Conservation (phyloP, 805 yeast genomes). For the Barnettozyma californica region DNA sequence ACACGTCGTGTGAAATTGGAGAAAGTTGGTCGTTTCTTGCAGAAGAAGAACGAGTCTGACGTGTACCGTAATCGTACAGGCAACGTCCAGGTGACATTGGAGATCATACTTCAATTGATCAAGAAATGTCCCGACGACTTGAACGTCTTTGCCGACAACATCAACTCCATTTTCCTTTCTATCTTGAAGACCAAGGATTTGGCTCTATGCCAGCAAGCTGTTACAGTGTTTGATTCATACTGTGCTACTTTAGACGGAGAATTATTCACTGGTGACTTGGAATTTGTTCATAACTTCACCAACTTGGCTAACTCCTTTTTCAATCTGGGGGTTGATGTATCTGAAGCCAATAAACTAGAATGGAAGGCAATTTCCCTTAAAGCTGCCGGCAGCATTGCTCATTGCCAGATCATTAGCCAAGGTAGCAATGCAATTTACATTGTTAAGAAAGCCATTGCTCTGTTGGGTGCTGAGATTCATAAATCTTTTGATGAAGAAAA, state of each 20-base stretch:
- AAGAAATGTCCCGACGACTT: slow-evolving; percentile 76
- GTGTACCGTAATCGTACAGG: slow-evolving; percentile 61
- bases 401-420: slow-evolving; percentile 24
- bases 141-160: slow-evolving; percentile 71
- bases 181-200: slow-evolving; percentile 56
- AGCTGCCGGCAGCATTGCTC: slow-evolving; percentile 35
- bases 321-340: slow-evolving; percentile 10
- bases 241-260: slow-evolving; percentile 53
- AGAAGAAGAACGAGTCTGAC: slow-evolving; percentile 57
- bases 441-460: slow-evolving; percentile 16
- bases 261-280: slow-evolving; percentile 59
- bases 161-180: slow-evolving; percentile 51
- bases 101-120: slow-evolving; percentile 62
- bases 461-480: slow-evolving; percentile 16
- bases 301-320: slow-evolving; percentile 29
- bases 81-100: slow-evolving; percentile 76
- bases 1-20: slow-evolving; percentile 85
- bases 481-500: slow-evolving; percentile 20
- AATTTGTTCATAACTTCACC: slow-evolving; percentile 45
- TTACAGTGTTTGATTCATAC: slow-evolving; percentile 42
- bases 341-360: slow-evolving; percentile 30
- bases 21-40: slow-evolving; percentile 71
- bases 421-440: slow-evolving; percentile 11
- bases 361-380: slow-evolving; percentile 37
- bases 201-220: slow-evolving; percentile 49